A percentile compares a stretch with the other conserved stretches of the same genome.
Conservation (phyloP, 805 yeast species). For the Candida sphagnicola region DNA sequence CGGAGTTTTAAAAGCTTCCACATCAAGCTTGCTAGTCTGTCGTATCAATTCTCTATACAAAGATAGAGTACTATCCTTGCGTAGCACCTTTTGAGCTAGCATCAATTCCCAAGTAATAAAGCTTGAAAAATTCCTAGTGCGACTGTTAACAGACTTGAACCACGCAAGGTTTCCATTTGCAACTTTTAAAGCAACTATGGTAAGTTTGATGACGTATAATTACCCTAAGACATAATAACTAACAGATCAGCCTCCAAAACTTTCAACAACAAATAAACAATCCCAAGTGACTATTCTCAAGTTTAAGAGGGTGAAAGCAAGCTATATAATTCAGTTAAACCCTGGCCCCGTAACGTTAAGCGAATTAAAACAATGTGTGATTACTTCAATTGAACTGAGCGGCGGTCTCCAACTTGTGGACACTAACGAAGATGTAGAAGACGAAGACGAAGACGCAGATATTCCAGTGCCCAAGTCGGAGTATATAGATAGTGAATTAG, state of each 20-base stretch:
- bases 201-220: too few relatives aligned
- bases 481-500: slow-evolving; percentile 23
- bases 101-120: too few relatives aligned
- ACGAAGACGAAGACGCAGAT: slow-evolving; percentile 18
- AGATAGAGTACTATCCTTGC: background rate
- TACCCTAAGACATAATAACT: too few relatives aligned
- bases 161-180: background rate
- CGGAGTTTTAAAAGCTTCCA: background rate
- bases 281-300: slow-evolving; percentile 25
- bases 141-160: slow-evolving; percentile 1
- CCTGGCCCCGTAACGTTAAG: slow-evolving; percentile 14
- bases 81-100: background rate
- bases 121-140: background rate
- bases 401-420: slow-evolving; percentile 43
- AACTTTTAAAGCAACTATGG: too few relatives aligned
- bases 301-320: slow-evolving; percentile 28
- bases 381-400: slow-evolving; percentile 36
- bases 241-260: slow-evolving; percentile 21
- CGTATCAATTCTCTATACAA: slow-evolving; percentile 3
- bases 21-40: background rate
- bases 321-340: slow-evolving; percentile 26
- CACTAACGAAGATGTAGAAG: slow-evolving; percentile 20
- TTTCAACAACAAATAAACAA: slow-evolving; percentile 6
- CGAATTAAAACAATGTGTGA: slow-evolving; percentile 25
- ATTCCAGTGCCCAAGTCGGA: slow-evolving; percentile 39